phyloP scores from a whole-genome alignment of 768 basidiomycete species.

The Lentinula sp. region DNA sequence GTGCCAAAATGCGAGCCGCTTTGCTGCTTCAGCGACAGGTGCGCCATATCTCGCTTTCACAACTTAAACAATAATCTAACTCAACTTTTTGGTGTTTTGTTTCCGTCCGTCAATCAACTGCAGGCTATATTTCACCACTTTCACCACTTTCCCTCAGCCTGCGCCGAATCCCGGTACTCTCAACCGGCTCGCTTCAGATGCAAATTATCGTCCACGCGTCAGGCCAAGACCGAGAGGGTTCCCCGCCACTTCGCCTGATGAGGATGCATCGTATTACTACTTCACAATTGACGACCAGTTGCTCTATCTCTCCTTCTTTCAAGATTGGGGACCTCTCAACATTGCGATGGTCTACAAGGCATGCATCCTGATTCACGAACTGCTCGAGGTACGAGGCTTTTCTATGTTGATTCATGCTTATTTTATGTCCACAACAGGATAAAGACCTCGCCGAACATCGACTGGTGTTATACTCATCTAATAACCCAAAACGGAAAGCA shows the following conservation, averaged over 20 bases:
- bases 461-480: conserved; percentile 83
- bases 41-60: conserved; percentile 13
- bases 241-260: conserved; percentile 65
- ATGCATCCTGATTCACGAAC: conserved; percentile 86
- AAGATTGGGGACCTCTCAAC: conserved; percentile 92
- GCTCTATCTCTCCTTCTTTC: conserved; percentile 88
- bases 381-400: conserved; percentile 59
- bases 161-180: conserved; percentile 58
- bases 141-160: conserved; percentile 82
- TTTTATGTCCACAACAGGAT: conserved; percentile 45
- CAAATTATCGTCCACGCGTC: conserved; percentile 51
- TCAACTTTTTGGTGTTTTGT: conserved; percentile 8
- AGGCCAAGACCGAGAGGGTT: conserved; percentile 54
- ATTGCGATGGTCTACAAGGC: conserved; percentile 91
- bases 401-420: conserved; percentile 35
- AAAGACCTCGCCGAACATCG: conserved; percentile 65
- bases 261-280: conserved; percentile 76
- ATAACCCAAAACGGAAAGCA: conserved; percentile 81
- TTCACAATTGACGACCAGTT: conserved; percentile 93
- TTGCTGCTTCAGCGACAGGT: conserved; percentile 78
- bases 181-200: conserved; percentile 51
- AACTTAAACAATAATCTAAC: conserved; percentile 9
- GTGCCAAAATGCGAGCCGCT: conserved; percentile 65
- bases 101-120: conserved; percentile 1
- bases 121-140: conserved; percentile 89